Percentiles rank a stretch among this genome's conserved stretches.
Evolutionary conservation across 306 rosid genomes (phyloP).

Genomic region (Quercus gilva): DNA sequence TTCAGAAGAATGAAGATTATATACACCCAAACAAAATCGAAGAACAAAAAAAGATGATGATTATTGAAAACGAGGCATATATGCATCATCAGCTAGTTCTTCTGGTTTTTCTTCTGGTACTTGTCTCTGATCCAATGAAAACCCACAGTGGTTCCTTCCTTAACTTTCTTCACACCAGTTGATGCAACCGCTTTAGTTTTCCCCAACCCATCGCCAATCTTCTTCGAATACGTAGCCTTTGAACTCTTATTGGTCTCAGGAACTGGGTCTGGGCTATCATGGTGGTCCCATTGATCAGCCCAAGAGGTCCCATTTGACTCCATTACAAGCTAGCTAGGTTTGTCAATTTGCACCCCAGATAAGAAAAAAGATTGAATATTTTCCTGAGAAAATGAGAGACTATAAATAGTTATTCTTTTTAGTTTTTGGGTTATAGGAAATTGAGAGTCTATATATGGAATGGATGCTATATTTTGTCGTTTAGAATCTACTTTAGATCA

Average conservation of each 20-base stretch:
- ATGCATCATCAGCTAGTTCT: background rate
- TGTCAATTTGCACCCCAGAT: too few species aligned
- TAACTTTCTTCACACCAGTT: slow-evolving; percentile 30
- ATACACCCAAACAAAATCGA: background rate
- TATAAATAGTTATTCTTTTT: background rate
- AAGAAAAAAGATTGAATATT: too few species aligned
- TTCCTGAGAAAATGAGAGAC: background rate
- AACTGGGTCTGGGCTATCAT: background rate
- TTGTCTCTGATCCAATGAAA: slow-evolving; percentile 37
- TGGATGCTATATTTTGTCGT: too few species aligned
- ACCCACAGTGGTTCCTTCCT: slow-evolving; percentile 25
- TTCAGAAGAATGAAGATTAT: background rate
- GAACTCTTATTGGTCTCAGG: background rate
- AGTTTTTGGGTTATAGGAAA: background rate
- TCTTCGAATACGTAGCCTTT: slow-evolving; percentile 10
- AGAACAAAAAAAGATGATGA: background rate
- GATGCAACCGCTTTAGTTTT: slow-evolving; percentile 33
- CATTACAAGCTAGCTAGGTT: slow-evolving; percentile 1
- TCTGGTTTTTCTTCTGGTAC: slow-evolving; percentile 25
- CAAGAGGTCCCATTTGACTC: slow-evolving; percentile 18
- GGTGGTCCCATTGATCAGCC: slow-evolving; percentile 31
- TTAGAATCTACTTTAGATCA: too few species aligned
- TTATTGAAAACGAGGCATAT: background rate
- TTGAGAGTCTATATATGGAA: too few species aligned
- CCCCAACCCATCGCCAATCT: slow-evolving; percentile 21